Percentiles rank a stretch among this genome's conserved stretches.
These are phyloP conservation scores for Pythium pyrilobum DNA, from an alignment of 352 stramenopile genomes.

Conservation along the genomic window DNA sequence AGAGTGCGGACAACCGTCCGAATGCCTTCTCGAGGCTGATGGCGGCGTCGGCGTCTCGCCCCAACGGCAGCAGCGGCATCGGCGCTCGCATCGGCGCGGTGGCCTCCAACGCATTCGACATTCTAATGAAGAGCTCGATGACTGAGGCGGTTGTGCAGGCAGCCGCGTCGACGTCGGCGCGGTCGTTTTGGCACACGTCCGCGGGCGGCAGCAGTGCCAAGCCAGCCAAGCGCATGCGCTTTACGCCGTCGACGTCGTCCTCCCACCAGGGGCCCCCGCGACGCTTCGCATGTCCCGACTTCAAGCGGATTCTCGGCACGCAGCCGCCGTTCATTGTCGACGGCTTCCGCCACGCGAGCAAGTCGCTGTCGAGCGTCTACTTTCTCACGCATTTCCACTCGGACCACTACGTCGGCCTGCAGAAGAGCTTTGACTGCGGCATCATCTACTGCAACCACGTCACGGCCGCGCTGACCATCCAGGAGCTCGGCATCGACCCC, in stretches of 20 bases:
- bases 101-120: conserved; percentile 67
- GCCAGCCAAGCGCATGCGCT: conserved; percentile 9
- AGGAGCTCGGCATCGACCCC: conserved; percentile 88
- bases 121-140: conserved; percentile 77
- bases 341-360: conserved; percentile 78
- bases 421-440: conserved; percentile 84
- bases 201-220: conserved; percentile 4
- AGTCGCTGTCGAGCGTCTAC: conserved; percentile 80
- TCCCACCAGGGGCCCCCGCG: background rate
- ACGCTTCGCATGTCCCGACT: conserved; percentile 50
- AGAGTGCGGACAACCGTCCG: background rate
- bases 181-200: conserved; percentile 15
- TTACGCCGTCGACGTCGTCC: background rate
- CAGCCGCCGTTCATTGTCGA: conserved; percentile 84
- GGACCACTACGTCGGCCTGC: conserved; percentile 94
- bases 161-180: conserved; percentile 2
- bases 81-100: background rate
- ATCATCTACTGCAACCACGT: conserved; percentile 95
- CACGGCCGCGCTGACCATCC: conserved; percentile 89
- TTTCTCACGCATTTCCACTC: conserved; percentile 98
- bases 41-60: conserved; percentile 20
- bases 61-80: background rate
- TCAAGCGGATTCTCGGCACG: conserved; percentile 75
- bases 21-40: conserved; percentile 66
- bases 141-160: conserved; percentile 36